Conservation (phyloP, 805 yeast genomes). For the Candida taoyuanica region DNA sequence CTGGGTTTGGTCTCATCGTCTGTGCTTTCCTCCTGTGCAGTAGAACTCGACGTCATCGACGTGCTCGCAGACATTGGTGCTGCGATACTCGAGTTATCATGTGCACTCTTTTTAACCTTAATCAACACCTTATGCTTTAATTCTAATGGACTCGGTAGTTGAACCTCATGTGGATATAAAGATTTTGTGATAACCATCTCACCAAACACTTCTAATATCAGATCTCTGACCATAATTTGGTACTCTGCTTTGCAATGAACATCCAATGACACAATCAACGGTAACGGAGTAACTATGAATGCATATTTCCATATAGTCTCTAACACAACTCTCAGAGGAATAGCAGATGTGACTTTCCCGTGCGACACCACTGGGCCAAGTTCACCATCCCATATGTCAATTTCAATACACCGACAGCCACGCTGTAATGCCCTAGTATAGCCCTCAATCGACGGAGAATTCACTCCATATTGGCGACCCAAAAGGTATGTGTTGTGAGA, state of each 20-base stretch:
- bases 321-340: constrained; percentile 64
- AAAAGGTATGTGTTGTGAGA: constrained; percentile 90
- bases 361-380: constrained; percentile 85
- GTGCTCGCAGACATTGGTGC: constrained; percentile 17
- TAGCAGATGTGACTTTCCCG: constrained; percentile 80
- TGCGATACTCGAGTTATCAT: constrained; percentile 21
- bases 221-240: constrained; percentile 54
- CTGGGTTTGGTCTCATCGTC: constrained; percentile 2
- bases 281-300: constrained; percentile 81
- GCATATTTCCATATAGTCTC: constrained; percentile 78
- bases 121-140: constrained; percentile 67
- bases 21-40: constrained; percentile 28
- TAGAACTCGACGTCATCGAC: constrained; percentile 27
- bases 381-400: constrained; percentile 91
- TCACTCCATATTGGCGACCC: constrained; percentile 86
- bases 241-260: constrained; percentile 67
- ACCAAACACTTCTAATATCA: constrained; percentile 55
- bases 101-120: constrained; percentile 57
- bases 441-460: constrained; percentile 85
- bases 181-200: constrained; percentile 38
- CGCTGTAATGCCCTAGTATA: constrained; percentile 81
- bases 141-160: constrained; percentile 71
- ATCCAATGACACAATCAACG: constrained; percentile 82
- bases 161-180: constrained; percentile 26
- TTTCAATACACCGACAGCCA: constrained; percentile 93